Percentiles rank a stretch among this genome's conserved stretches.
phyloP scores from a whole-genome alignment of 2,329 filamentous ascomycete genomes.

The Fusarium penzigii region DNA sequence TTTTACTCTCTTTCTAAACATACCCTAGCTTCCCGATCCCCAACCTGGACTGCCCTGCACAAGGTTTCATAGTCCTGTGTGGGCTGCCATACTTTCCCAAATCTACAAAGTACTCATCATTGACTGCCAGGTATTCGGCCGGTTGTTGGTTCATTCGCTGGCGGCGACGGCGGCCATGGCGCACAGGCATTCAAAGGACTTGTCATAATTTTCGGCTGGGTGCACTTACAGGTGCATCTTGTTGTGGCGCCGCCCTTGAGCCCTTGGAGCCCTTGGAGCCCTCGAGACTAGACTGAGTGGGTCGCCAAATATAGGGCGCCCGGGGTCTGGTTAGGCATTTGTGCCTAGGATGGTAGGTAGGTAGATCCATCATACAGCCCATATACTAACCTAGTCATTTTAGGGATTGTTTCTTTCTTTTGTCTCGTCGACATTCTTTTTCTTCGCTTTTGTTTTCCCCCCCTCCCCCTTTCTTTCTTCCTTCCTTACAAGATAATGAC shows the following conservation, averaged over 20 bases:
- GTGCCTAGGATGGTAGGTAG: too few species aligned
- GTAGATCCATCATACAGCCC: too few species aligned
- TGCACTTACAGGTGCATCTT: too few species aligned
- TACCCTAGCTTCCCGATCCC: not conserved
- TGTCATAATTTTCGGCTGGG: not conserved
- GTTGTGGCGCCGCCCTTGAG: too few species aligned
- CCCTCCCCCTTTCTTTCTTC: too few species aligned
- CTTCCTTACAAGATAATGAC: too few species aligned
- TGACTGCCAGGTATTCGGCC: not conserved
- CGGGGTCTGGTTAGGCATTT: not conserved
- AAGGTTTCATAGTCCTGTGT: not conserved
- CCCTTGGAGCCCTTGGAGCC: not conserved
- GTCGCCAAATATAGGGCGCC: not conserved
- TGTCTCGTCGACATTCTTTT: too few species aligned
- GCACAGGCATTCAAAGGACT: not conserved
- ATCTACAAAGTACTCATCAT: not conserved
- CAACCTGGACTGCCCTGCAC: not conserved
- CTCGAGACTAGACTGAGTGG: not conserved
- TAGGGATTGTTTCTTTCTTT: too few species aligned
- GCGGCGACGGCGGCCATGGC: not conserved
- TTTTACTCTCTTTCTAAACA: not conserved
- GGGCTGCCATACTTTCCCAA: not conserved
- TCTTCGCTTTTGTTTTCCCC: too few species aligned
- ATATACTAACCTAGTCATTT: too few species aligned
- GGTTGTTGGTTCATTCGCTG: not conserved